A percentile compares a stretch with the other conserved stretches of the same genome.
Conservation (phyloP, 2,329 filamentous ascomycete genomes). For the Thermothelomyces thermophilus region DNA sequence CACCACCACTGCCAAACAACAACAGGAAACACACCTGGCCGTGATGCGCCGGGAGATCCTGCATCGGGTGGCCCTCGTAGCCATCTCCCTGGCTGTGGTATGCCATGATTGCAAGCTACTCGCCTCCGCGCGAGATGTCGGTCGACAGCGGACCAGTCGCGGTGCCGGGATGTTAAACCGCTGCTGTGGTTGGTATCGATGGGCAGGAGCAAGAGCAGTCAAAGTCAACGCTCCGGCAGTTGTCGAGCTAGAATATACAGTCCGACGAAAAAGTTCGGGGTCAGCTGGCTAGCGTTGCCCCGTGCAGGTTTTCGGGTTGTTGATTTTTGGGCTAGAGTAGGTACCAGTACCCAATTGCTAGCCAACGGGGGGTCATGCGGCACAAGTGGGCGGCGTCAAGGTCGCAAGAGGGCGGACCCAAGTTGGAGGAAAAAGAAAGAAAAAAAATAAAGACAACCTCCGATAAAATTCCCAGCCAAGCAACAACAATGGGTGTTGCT, state of each 20-base stretch:
- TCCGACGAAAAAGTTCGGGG: slow-evolving; percentile 10
- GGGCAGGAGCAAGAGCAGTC: neutral
- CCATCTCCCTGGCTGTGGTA: slow-evolving; percentile 57
- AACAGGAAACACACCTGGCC: slow-evolving; percentile 45
- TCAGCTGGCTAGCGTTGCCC: slow-evolving; percentile 8
- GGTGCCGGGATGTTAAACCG: neutral
- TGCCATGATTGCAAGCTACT: slow-evolving; percentile 43
- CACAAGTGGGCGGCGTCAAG: neutral
- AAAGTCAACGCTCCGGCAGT: neutral
- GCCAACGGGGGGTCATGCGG: slow-evolving; percentile 6
- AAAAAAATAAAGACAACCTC: neutral
- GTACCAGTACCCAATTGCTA: slow-evolving; percentile 12
- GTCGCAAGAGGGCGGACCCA: neutral
- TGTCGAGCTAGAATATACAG: too few relatives aligned
- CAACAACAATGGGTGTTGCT: slow-evolving; percentile 14
- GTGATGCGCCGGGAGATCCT: slow-evolving; percentile 56
- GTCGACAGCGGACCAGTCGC: slow-evolving; percentile 1
- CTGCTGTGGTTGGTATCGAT: neutral
- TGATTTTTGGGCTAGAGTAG: slow-evolving; percentile 4
- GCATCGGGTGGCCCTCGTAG: slow-evolving; percentile 58
- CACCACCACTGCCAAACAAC: neutral
- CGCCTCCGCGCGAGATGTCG: slow-evolving; percentile 15
- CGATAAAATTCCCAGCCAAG: slow-evolving; percentile 4
- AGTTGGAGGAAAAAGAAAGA: too few relatives aligned
- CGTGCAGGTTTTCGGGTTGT: neutral